Percentiles rank a stretch among this genome's conserved stretches.
Conservation (phyloP, 2,329 filamentous ascomycete species). For the Rutstroemia sp. region DNA sequence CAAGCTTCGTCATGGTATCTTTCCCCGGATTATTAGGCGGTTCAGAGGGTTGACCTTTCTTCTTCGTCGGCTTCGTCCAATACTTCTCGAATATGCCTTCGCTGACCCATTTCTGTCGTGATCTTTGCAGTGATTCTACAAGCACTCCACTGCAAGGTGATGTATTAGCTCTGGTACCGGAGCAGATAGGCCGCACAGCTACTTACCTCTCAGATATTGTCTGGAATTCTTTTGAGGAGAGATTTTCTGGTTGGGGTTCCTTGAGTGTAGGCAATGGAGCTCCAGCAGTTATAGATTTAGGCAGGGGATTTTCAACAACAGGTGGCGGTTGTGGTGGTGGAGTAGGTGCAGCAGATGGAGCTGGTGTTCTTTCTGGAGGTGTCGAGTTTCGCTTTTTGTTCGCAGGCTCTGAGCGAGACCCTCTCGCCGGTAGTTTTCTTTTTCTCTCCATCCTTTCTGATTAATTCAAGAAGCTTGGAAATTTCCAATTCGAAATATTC, state of each 20-base stretch:
- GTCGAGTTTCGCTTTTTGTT: conserved; percentile 52
- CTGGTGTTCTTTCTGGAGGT: conserved; percentile 45
- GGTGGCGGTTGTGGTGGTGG: conserved; percentile 22
- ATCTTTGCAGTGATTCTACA: conserved; percentile 64
- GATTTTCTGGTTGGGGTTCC: conserved; percentile 54
- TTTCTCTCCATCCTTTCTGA: conserved; percentile 51
- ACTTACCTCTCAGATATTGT: conserved; percentile 62
- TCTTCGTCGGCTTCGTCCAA: conserved; percentile 66
- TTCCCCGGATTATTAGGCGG: conserved; percentile 57
- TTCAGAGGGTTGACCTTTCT: conserved; percentile 58
- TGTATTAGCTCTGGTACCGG: conserved; percentile 6
- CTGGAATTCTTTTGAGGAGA: conserved; percentile 62
- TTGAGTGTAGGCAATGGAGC: conserved; percentile 66
- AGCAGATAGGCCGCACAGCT: neutral
- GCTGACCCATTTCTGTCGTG: conserved; percentile 64
- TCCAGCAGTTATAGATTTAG: conserved; percentile 54
- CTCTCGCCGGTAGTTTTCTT: conserved; percentile 56
- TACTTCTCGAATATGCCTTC: conserved; percentile 70
- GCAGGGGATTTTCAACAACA: conserved; percentile 39
- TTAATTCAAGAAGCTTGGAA: conserved; percentile 2
- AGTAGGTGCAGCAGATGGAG: conserved; percentile 26
- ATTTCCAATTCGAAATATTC: neutral
- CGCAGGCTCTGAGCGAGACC: conserved; percentile 49
- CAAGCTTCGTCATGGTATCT: conserved; percentile 65
- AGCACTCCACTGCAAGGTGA: conserved; percentile 56